These are phyloP conservation scores for Pyronema omphalodes DNA, from an alignment of 495 filamentous ascomycete species.

Conservation along the genomic window DNA sequence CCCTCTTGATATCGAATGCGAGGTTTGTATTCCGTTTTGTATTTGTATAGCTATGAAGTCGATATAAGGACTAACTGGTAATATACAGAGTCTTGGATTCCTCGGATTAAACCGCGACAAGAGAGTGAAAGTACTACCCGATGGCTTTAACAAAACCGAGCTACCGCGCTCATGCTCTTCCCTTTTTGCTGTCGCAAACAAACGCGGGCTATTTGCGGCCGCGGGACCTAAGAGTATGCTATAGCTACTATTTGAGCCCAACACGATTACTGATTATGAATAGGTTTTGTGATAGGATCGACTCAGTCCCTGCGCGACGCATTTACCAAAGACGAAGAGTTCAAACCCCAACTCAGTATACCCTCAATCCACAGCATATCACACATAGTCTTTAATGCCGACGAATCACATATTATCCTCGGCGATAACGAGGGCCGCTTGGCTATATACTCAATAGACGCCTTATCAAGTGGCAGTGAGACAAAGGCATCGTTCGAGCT, in stretches of 20 bases:
- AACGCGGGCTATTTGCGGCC: conserved; percentile 66
- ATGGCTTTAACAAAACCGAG: conserved; percentile 53
- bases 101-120: conserved; percentile 58
- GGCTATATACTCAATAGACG: conserved; percentile 57
- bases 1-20: conserved; percentile 32
- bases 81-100: conserved; percentile 57
- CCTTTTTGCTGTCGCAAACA: conserved; percentile 68
- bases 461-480: conserved; percentile 36
- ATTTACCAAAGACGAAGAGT: conserved; percentile 47
- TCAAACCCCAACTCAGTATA: conserved; percentile 55
- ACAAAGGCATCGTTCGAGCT: conserved; percentile 43
- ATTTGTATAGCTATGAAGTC: neutral
- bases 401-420: conserved; percentile 66
- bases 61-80: conserved; percentile 2
- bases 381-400: conserved; percentile 74
- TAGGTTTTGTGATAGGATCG: conserved; percentile 48
- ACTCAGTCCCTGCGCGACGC: conserved; percentile 63
- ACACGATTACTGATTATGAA: neutral
- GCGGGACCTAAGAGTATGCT: conserved; percentile 50
- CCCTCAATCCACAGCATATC: conserved; percentile 57
- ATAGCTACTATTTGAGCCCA: neutral
- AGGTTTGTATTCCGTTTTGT: conserved; percentile 14
- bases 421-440: conserved; percentile 70
- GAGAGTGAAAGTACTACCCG: conserved; percentile 60
- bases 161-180: conserved; percentile 65